Percentiles rank a stretch among this genome's conserved stretches.
These are phyloP conservation scores for Diphasiastrum complanatum DNA, from an alignment of 83 land plant species.

Conservation along the genomic window DNA sequence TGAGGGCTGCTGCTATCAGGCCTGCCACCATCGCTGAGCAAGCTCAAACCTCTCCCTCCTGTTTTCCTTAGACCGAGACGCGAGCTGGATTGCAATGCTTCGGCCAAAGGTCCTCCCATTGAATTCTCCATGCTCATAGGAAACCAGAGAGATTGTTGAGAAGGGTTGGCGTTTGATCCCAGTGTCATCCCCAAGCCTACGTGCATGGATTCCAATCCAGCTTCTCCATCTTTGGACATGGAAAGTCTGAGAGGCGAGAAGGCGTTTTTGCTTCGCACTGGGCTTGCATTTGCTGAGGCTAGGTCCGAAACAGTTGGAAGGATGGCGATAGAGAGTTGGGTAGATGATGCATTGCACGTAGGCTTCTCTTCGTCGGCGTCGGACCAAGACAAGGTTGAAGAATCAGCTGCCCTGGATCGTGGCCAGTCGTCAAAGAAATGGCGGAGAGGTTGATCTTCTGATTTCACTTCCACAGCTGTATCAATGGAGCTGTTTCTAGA, in stretches of 20 bases:
- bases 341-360: too few species aligned
- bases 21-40: conserved; percentile 8
- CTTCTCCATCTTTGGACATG: too few species aligned
- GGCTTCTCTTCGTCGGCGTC: too few species aligned
- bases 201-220: too few species aligned
- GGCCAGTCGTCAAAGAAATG: conserved; percentile 43
- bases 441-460: conserved; percentile 34
- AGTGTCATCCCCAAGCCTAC: too few species aligned
- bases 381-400: too few species aligned
- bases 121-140: not conserved
- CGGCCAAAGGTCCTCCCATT: conserved; percentile 12
- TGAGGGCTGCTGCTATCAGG: not conserved
- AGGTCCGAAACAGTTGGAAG: too few species aligned
- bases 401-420: conserved; percentile 29
- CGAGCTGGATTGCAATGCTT: conserved; percentile 4
- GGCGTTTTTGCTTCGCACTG: too few species aligned
- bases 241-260: too few species aligned
- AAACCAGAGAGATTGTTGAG: not conserved
- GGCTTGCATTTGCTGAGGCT: too few species aligned
- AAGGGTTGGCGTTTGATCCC: not conserved
- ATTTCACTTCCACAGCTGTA: conserved; percentile 10
- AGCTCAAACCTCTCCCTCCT: not conserved
- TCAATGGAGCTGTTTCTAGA: conserved; percentile 16
- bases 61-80: not conserved
- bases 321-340: too few species aligned